Conservation (phyloP, 176 grass and related monocot genomes). For the Carex cristatella region DNA sequence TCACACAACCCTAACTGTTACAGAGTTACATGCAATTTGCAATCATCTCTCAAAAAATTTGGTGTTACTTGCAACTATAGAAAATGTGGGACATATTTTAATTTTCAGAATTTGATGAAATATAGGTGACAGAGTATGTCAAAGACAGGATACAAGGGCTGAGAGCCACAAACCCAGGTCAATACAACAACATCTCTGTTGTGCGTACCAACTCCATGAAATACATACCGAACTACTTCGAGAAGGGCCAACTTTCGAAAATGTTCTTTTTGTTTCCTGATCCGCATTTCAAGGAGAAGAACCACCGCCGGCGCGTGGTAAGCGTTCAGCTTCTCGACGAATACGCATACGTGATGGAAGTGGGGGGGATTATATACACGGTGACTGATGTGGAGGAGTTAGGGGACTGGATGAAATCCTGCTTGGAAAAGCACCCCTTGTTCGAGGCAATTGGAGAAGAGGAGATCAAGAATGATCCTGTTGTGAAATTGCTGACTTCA, state of each 20-base stretch:
- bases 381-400: constrained; percentile 91
- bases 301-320: constrained; percentile 74
- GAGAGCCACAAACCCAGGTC: constrained; percentile 55
- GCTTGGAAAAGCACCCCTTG: constrained; percentile 73
- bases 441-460: constrained; percentile 53
- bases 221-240: constrained; percentile 85
- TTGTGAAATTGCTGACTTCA: constrained; percentile 62
- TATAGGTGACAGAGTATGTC: constrained; percentile 91
- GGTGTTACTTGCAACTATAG: too few species aligned
- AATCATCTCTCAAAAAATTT: too few species aligned
- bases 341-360: constrained; percentile 81
- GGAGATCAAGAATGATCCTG: constrained; percentile 48
- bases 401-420: constrained; percentile 76
- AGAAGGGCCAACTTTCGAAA: constrained; percentile 80
- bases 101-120: not conserved
- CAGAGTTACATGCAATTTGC: too few species aligned
- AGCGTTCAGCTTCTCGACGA: constrained; percentile 82
- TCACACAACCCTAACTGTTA: too few species aligned
- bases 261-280: constrained; percentile 99
- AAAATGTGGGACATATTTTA: too few species aligned
- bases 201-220: constrained; percentile 99
- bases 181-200: constrained; percentile 83
- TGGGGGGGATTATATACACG: constrained; percentile 83
- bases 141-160: constrained; percentile 89
- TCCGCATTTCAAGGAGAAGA: constrained; percentile 98